phyloP scores from a whole-genome alignment of 352 stramenopile species.

The Pythium dissimile region DNA sequence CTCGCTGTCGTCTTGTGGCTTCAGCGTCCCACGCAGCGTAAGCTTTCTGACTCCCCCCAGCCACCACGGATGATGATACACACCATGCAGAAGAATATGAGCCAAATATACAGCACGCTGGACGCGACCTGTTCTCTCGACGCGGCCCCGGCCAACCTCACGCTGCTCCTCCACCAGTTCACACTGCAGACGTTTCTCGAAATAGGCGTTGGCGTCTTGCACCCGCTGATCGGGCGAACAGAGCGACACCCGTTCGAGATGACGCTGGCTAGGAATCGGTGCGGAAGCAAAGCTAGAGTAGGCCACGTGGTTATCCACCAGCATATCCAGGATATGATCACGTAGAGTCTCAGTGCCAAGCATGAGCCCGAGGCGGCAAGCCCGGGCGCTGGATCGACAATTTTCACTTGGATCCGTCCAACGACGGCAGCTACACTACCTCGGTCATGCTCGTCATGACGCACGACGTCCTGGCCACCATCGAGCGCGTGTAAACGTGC shows the following conservation, averaged over 20 bases:
- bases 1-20: too few relatives aligned
- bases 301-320: constrained; percentile 29
- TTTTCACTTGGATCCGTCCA: constrained; percentile 11
- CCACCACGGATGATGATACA: constrained; percentile 15
- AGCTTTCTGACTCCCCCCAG: not conserved
- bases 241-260: constrained; percentile 41
- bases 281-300: constrained; percentile 32
- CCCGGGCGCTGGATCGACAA: constrained; percentile 51
- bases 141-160: constrained; percentile 10
- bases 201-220: constrained; percentile 41
- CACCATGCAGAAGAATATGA: constrained; percentile 7
- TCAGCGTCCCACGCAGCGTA: too few relatives aligned
- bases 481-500: too few relatives aligned
- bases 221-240: constrained; percentile 25
- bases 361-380: constrained; percentile 4
- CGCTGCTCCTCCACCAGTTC: constrained; percentile 36
- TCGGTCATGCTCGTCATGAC: too few relatives aligned
- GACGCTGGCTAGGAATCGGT: constrained; percentile 33
- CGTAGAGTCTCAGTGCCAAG: not conserved
- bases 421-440: constrained; percentile 15
- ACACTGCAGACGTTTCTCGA: constrained; percentile 52
- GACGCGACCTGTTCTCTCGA: not conserved
- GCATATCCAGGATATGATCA: constrained; percentile 40
- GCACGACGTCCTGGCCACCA: too few relatives aligned
- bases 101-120: not conserved